Evolutionary conservation across 345 rosid species (phyloP).

Genomic region (Linum usitatissimum): DNA sequence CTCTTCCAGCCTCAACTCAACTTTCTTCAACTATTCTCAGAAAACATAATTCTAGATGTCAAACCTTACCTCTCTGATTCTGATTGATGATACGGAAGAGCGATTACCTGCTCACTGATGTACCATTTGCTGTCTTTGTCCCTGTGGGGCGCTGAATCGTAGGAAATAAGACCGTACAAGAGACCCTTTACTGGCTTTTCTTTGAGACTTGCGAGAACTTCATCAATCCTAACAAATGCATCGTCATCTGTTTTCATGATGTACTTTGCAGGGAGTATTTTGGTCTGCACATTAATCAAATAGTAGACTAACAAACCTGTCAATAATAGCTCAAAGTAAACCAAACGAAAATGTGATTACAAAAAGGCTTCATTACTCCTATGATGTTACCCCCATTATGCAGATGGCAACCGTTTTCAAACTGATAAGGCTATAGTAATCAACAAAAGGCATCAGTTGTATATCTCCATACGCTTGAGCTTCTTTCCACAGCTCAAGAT

Average conservation of each 20-base stretch:
- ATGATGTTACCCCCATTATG: conserved; percentile 61
- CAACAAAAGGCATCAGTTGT: conserved; percentile 89
- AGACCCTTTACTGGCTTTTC: conserved; percentile 50
- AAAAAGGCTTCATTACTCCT: background rate
- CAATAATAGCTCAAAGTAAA: conserved; percentile 2
- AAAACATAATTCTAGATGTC: too few relatives aligned
- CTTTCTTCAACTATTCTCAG: too few relatives aligned
- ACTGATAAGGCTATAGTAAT: conserved; percentile 73
- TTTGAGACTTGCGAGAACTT: conserved; percentile 50
- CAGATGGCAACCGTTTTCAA: conserved; percentile 75
- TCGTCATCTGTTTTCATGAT: conserved; percentile 95
- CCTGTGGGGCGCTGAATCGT: conserved; percentile 64
- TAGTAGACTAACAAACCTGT: background rate
- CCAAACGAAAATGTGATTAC: background rate
- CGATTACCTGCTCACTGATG: conserved; percentile 52
- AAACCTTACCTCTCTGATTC: too few relatives aligned
- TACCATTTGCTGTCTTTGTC: conserved; percentile 82
- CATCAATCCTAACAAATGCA: conserved; percentile 80
- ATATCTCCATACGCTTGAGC: conserved; percentile 71
- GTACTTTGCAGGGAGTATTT: conserved; percentile 66
- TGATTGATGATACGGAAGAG: background rate
- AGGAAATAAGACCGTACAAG: conserved; percentile 62
- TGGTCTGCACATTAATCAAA: conserved; percentile 41
- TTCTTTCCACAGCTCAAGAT: conserved; percentile 82
- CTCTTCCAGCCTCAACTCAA: too few relatives aligned